Evolutionary conservation across 768 basidiomycete species (phyloP).

Genomic region (Boletus subcaerulescens): DNA sequence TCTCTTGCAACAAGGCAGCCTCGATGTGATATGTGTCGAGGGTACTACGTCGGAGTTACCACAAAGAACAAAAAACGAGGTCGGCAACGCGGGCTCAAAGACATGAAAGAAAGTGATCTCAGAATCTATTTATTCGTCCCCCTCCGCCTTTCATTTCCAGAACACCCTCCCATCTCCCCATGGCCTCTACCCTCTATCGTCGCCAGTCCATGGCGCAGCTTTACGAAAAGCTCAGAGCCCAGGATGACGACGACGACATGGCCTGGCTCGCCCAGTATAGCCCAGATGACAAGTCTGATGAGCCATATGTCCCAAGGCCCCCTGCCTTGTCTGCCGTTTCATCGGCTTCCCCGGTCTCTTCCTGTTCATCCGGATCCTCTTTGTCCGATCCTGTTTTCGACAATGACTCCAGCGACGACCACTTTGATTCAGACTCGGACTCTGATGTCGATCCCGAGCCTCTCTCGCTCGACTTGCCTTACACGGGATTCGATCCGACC

Average conservation of each 20-base stretch:
- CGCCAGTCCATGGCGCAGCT: constrained; percentile 37
- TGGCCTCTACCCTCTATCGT: constrained; percentile 33
- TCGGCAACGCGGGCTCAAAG: constrained; percentile 38
- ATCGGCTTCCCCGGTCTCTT: constrained; percentile 26
- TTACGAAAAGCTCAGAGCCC: constrained; percentile 34
- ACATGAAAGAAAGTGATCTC: constrained; percentile 37
- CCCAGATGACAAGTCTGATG: constrained; percentile 32
- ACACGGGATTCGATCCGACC: constrained; percentile 4
- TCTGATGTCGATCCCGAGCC: constrained; percentile 29
- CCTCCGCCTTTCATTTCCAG: constrained; percentile 17
- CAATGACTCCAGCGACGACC: constrained; percentile 25
- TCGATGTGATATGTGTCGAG: constrained; percentile 36
- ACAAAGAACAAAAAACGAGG: constrained; percentile 41
- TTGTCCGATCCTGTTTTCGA: constrained; percentile 17
- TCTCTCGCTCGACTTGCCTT: constrained; percentile 15
- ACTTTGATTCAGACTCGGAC: constrained; percentile 29
- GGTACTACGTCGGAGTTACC: constrained; percentile 36
- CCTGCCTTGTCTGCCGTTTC: constrained; percentile 26
- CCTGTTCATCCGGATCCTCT: constrained; percentile 23
- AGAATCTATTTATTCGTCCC: constrained; percentile 29
- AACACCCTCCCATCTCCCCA: constrained; percentile 14
- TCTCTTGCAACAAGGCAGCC: constrained; percentile 33
- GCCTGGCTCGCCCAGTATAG: constrained; percentile 36
- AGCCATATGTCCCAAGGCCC: constrained; percentile 18
- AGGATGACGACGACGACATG: constrained; percentile 35